Percentiles rank a stretch among this genome's conserved stretches.
phyloP scores from a whole-genome alignment of 2,329 filamentous ascomycete genomes.

The Aspergillus amoenus region DNA sequence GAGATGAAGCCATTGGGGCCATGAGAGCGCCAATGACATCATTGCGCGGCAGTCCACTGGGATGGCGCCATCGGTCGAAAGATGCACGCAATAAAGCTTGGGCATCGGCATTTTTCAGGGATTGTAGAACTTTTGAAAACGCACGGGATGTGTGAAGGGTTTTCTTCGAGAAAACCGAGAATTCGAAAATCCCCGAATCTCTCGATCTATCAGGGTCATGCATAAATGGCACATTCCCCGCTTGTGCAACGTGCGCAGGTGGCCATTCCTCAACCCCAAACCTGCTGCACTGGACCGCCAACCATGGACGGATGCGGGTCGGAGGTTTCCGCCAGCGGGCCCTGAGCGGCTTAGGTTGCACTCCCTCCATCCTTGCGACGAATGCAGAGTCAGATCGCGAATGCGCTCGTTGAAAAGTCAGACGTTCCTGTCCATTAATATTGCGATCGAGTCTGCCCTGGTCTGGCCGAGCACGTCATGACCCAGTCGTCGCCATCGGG shows the following conservation, averaged over 20 bases:
- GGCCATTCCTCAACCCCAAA: not conserved
- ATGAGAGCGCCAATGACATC: not conserved
- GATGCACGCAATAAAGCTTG: not conserved
- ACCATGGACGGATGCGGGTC: not conserved
- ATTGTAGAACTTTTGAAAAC: not conserved
- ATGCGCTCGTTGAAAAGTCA: not conserved
- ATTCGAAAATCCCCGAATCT: not conserved
- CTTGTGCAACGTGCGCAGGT: too few species aligned
- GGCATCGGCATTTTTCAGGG: not conserved
- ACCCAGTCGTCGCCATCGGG: not conserved
- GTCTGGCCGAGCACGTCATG: conserved; percentile 12
- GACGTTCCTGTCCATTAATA: not conserved
- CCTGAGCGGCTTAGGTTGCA: not conserved
- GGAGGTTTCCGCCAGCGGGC: conserved; percentile 2
- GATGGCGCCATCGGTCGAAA: not conserved
- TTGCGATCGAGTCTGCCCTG: not conserved
- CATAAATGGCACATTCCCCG: too few species aligned
- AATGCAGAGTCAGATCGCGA: not conserved
- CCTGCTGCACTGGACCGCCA: not conserved
- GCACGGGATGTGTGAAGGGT: too few species aligned
- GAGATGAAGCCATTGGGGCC: not conserved
- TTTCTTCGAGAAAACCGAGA: not conserved
- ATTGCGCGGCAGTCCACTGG: not conserved
- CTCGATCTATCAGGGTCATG: too few species aligned
- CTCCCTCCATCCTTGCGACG: not conserved